Conservation (phyloP, 345 rosid species). For the Iberis pinnata region DNA sequence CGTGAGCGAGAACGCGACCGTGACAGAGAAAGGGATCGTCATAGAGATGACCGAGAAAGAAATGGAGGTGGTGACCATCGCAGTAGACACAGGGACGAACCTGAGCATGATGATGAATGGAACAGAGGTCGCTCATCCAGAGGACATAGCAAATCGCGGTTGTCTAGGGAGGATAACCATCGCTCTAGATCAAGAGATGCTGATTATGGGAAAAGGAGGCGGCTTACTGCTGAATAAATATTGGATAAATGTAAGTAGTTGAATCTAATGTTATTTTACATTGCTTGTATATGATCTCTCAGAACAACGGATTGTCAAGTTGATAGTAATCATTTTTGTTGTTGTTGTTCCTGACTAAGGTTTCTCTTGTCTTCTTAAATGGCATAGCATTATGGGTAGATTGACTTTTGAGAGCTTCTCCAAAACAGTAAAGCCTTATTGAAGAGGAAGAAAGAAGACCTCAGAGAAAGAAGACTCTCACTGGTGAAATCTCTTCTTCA, state of each 20-base stretch:
- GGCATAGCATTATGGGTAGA: conserved; percentile 17
- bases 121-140: conserved; percentile 59
- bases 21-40: conserved; percentile 52
- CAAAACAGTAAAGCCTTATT: conserved; percentile 9
- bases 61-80: conserved; percentile 50
- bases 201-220: conserved; percentile 77
- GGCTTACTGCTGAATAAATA: conserved; percentile 48
- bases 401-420: conserved; percentile 25
- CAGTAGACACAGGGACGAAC: conserved; percentile 45
- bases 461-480: conserved; percentile 13
- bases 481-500: conserved; percentile 29
- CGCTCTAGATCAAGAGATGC: conserved; percentile 65
- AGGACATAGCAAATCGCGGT: conserved; percentile 53
- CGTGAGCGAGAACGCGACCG: conserved; percentile 57
- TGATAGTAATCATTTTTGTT: neutral
- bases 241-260: conserved; percentile 19
- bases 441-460: conserved; percentile 23
- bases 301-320: neutral
- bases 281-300: conserved; percentile 3
- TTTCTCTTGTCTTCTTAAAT: conserved; percentile 20
- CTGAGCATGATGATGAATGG: conserved; percentile 61
- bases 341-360: conserved; percentile 15
- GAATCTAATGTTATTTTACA: conserved; percentile 4
- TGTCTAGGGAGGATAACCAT: conserved; percentile 58
- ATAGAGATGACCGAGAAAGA: conserved; percentile 57